Evolutionary conservation across 75 land plant genomes (phyloP), one percentile per base, ranked within the genome.

Genomic region (Azolla pinnata): DNA sequence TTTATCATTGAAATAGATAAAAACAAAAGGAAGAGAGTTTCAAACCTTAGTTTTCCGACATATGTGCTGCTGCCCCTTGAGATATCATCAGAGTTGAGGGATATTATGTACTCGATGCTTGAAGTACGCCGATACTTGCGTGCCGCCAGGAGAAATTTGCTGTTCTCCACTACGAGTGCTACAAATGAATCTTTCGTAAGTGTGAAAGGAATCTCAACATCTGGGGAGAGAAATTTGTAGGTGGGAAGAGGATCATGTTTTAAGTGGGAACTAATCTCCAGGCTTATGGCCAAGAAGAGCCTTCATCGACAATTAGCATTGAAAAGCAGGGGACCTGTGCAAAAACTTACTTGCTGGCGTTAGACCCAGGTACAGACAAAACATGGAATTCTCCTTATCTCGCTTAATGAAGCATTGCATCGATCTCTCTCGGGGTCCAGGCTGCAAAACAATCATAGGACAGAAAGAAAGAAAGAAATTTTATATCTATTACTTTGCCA

Each of bases 301-400:
- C n/a, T n/a, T n/a, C n/a, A n/a, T n/a, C n/a, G n/a, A n/a, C n/a
- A n/a, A n/a, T n/a, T n/a, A n/a, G n/a, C n/a, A n/a, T n/a, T n/a
- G n/a, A n/a, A n/a, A n/a, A n/a, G 67, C 58, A 47, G 66, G 32
- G 38, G 29, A 50, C 8, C n/a, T 21, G 8, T 9, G 32, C 31
- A 23, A 34, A 31, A 66, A 16, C 27, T 0, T 64, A 82, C 78
- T 71, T 82, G 82, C 64, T 46, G 76, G 76, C 1, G 65, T 60
- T 24, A 80, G 65, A 38, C 86, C 72, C 34, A 86, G 81, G 65
- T 82, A 86, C 4, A 86, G 70, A 55, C 66, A 78, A 61, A 73
- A 86, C n/a, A 78, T 83, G 17, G 87, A 74, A n/a, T 56, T 86
- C 60, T 61, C 78, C 78, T 74, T 86, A 60, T 83, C 62, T 60